These are phyloP conservation scores for Globisporangium nagaii DNA, from an alignment of 352 stramenopile genomes.

Conservation along the genomic window DNA sequence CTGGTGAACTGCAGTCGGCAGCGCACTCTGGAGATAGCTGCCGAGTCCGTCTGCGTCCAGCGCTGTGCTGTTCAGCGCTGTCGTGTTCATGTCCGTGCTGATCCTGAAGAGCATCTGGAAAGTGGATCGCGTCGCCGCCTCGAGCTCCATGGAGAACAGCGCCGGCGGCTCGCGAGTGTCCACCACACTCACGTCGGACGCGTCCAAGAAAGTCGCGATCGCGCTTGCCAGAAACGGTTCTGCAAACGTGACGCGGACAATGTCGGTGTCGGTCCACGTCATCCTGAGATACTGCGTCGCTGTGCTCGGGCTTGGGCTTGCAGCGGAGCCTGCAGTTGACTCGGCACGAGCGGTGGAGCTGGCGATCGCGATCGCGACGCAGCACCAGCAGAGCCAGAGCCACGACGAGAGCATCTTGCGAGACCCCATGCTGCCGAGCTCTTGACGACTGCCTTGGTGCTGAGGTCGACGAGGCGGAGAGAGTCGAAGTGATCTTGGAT, in stretches of 20 bases:
- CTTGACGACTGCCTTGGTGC: no score
- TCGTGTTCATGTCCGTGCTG: neutral
- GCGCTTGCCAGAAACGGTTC: constrained; percentile 17
- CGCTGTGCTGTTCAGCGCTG: neutral
- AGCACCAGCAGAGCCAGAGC: neutral
- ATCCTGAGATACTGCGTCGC: constrained; percentile 9
- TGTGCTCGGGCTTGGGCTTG: neutral
- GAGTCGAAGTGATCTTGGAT: no score
- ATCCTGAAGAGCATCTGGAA: constrained; percentile 23
- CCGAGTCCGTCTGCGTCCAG: constrained; percentile 7
- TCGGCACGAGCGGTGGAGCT: neutral
- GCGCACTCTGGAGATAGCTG: constrained; percentile 17
- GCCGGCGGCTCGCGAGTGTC: constrained; percentile 15
- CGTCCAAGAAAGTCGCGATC: constrained; percentile 20
- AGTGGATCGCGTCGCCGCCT: constrained; percentile 11
- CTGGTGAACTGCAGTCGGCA: no score
- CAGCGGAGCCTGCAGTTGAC: neutral
- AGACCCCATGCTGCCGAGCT: neutral
- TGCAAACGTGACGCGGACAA: constrained; percentile 21
- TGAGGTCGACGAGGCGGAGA: no score
- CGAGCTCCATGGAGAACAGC: constrained; percentile 12
- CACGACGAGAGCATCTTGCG: neutral
- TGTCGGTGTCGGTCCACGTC: constrained; percentile 22
- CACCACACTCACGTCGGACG: constrained; percentile 17
- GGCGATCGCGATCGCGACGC: no score